Base-by-base conservation (phyloP, 2,329 filamentous ascomycete species). In the Alternaria burnsii region DNA sequence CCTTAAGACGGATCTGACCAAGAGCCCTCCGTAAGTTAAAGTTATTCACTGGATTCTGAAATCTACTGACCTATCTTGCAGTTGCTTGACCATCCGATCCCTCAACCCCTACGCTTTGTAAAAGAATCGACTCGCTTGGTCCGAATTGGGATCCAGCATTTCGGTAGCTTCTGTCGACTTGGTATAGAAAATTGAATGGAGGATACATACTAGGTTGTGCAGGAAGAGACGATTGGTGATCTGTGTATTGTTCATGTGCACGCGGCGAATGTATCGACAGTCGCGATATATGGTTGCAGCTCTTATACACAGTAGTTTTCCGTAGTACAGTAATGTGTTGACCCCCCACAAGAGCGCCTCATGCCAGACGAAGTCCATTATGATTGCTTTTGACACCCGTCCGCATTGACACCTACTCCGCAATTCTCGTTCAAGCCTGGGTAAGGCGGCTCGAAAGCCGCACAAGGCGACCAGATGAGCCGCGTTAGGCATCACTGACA, bases 1-100 rank as follows among this genome's bases (percentile, higher is more conserved):
- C 78, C 83, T 99, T 75, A 98, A 97, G 89, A 98, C 95, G 68
- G 95, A 99, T 82, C 87, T 99, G 74, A 92, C 86, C 82, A 99
- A 99, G 91, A 98, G 94, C 83, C 95, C 95, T 82, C 95, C 95
- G 94, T 99, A 91, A 89, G 95, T 94, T 64, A 10, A 61, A 46
- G 12, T 38, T 32, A 11, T 42, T 10, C 24, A 14, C 47, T 36
- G 12, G 24, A 16, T 30, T 18, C 58, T 51, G 52, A 44, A 47
- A 38, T 47, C 9, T 55, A 55, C 69, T 75, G 58, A 76, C 59
- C 40, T 59, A 55, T 51, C 11, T 53, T 32, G 22, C 69, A 93
- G 91, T 71, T 94, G 91, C 83, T 80, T 94, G 79, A 93, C 91
- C n/a, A 93, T 93, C 74, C 89, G 91, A 63, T 93, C 91, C 40